Evolutionary conservation across 2,329 filamentous ascomycete species (phyloP).

Genomic region (Nigrospora sphaerica): DNA sequence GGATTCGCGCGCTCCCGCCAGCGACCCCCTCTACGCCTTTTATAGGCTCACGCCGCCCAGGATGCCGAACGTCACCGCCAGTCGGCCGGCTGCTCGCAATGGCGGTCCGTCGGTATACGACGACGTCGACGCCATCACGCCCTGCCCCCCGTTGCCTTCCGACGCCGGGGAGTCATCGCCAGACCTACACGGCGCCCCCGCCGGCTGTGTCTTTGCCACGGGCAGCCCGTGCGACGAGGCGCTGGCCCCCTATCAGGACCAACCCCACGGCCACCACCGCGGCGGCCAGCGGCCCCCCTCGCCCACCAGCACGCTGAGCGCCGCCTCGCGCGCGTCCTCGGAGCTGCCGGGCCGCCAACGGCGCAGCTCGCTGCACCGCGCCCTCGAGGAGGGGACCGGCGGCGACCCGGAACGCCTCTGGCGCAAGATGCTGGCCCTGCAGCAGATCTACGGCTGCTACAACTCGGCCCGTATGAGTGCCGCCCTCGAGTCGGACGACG

Average conservation of each 20-base stretch:
- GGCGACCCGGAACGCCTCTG: conserved; percentile 36
- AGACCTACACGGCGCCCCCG: conserved; percentile 5
- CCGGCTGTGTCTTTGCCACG: no score
- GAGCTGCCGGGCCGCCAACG: neutral
- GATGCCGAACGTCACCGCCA: no score
- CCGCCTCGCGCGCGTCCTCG: neutral
- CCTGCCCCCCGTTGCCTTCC: conserved; percentile 14
- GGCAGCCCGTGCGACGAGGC: neutral
- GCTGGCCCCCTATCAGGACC: no score
- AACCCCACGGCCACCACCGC: no score
- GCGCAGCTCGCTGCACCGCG: conserved; percentile 17
- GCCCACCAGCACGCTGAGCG: neutral
- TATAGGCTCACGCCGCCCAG: no score
- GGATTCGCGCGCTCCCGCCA: no score
- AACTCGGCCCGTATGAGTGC: conserved; percentile 41
- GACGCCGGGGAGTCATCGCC: conserved; percentile 1
- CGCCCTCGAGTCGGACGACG: conserved; percentile 33
- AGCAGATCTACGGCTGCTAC: conserved; percentile 39
- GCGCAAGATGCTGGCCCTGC: conserved; percentile 41
- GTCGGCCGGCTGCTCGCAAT: neutral
- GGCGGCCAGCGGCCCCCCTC: neutral
- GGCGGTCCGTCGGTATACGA: conserved; percentile 5
- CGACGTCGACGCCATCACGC: conserved; percentile 25
- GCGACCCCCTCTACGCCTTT: no score
- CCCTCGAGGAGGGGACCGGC: conserved; percentile 23